Conservation (phyloP, 2,329 filamentous ascomycete species). For the Leptographium galeiforme region DNA sequence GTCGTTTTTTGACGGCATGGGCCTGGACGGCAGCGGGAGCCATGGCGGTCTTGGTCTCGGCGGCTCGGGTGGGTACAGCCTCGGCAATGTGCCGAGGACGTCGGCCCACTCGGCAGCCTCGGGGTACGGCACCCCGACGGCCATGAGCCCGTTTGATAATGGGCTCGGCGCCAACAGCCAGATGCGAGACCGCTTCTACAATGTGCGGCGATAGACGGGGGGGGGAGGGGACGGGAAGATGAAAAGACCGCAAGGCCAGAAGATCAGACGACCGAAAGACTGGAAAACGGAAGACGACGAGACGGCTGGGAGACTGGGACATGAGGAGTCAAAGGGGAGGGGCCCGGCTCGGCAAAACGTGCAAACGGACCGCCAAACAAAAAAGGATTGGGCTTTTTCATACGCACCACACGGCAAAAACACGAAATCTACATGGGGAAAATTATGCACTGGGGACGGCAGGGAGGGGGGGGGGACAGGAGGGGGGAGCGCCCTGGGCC, state of each 20-base stretch:
- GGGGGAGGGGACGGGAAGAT: not conserved
- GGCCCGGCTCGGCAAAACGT: too few species aligned
- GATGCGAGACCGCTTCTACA: constrained; percentile 12
- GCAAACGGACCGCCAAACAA: too few species aligned
- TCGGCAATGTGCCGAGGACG: constrained; percentile 14
- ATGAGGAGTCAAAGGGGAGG: too few species aligned
- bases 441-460: not conserved
- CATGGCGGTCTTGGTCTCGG: constrained; percentile 14
- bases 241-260: not conserved
- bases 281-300: not conserved
- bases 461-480: not conserved
- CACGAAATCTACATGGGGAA: not conserved
- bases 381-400: too few species aligned
- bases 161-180: constrained; percentile 3
- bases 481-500: not conserved
- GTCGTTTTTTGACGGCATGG: constrained; percentile 15
- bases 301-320: not conserved
- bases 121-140: constrained; percentile 5
- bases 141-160: constrained; percentile 16
- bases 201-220: constrained; percentile 6
- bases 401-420: not conserved
- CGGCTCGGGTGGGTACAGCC: constrained; percentile 13
- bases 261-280: not conserved
- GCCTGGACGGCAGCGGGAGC: constrained; percentile 16
- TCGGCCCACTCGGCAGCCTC: constrained; percentile 9